phyloP scores from a whole-genome alignment of 2,329 filamentous ascomycete species.

The Fonsecaea multimorphosa region DNA sequence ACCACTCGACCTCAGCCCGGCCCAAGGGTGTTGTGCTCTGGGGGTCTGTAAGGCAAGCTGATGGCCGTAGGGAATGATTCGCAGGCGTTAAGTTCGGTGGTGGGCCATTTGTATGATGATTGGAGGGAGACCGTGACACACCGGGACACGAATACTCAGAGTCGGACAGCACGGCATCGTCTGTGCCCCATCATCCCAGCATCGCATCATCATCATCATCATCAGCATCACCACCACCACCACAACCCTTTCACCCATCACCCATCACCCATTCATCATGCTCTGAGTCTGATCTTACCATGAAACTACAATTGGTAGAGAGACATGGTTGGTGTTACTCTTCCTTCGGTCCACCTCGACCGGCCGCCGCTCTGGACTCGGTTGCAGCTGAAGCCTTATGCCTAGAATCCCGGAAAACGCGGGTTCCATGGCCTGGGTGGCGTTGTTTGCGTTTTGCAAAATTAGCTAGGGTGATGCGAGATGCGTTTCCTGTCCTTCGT shows the following conservation, averaged over 20 bases:
- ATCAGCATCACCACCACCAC: not conserved
- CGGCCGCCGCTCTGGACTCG: not conserved
- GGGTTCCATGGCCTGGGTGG: constrained; percentile 2
- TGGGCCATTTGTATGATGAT: not conserved
- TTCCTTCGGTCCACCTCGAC: not conserved
- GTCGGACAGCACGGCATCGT: constrained; percentile 14
- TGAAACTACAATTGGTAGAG: not conserved
- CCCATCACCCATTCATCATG: not conserved
- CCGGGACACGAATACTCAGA: constrained; percentile 9
- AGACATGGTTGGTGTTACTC: not conserved
- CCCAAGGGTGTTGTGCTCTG: not conserved
- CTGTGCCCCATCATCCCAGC: not conserved
- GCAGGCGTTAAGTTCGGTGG: constrained; percentile 3
- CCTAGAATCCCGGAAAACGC: constrained; percentile 2
- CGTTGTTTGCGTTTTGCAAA: constrained; percentile 7
- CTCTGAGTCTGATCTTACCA: not conserved
- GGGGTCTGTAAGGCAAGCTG: not conserved
- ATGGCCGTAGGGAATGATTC: constrained; percentile 8
- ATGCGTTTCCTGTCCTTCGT: not conserved
- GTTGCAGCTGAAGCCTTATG: constrained; percentile 19
- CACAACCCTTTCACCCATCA: not conserved
- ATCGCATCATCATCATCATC: not conserved
- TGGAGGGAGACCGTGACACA: constrained; percentile 2
- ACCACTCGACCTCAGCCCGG: constrained; percentile 12
- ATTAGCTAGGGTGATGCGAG: constrained; percentile 3